Base-by-base conservation (phyloP, 805 yeast genomes). In the Yamadazyma scolyti region DNA sequence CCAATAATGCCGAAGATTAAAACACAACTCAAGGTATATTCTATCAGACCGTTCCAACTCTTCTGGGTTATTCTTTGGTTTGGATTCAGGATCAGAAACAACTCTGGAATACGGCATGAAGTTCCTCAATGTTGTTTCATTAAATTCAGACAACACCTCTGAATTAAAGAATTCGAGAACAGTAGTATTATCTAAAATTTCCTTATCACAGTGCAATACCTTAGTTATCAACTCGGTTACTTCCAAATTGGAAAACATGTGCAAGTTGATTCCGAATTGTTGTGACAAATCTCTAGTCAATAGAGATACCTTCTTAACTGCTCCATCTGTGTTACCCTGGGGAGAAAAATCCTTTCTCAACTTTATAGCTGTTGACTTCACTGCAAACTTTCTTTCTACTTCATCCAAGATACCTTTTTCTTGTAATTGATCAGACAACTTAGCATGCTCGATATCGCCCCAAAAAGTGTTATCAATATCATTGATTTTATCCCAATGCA, bases 401-500 rank as follows among this genome's bases (percentile, higher is more conserved):
- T 87, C 94, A 23, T 75, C 75, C 37, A 89, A 72, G 8, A 90
- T 78, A 37, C 98, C 98, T 38, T 75, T 77, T 36, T 79, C 81
- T 30, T 72, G 64, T 28, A 90, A 64, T 39, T 77, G 77, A 37
- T 77, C 82, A 2, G 82, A 75, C 24, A 77, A 59, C 13, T 66
- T 68, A 2, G 69, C 72, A 14, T 81, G 77, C 23, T 79, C 75
- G 19, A 77, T 68, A 16, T 74, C 71, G 12, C 77, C 73, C 97
- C 98, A 90, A 37, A 93, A 82, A 0, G 97, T 89, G 26, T 80
- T 75, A 31, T 80, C 83, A 13, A 93, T 82, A 37, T 79, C 72
- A 20, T 90, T 96, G 22, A 94, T 69, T 49, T 84, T 86, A 46
- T 90, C 96, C 97, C 97, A 94, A 54, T 93, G 99, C 66, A 93